Evolutionary conservation across 2,329 filamentous ascomycete species (phyloP), one percentile per base, ranked within the genome.

Genomic region (Endothia cerciana): DNA sequence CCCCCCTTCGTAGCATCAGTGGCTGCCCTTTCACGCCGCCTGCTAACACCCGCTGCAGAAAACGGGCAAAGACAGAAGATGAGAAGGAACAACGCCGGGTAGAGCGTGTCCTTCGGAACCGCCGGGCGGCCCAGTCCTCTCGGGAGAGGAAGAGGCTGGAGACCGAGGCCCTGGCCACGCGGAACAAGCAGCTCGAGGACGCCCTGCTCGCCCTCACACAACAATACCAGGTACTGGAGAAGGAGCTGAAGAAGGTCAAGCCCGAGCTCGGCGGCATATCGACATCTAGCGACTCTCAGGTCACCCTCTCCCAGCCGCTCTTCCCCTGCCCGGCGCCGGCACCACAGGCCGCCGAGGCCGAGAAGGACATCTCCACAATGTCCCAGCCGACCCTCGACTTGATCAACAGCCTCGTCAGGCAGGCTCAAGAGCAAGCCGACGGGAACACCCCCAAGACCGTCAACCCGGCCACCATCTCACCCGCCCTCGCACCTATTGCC

Each of bases 61-160:
- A 99, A 87, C 93, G 95, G 69, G 95, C 95, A 73, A 99, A 98
- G 86, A 99, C 95, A 2, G 94, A 97, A 74, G 95, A 97, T 74
- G 95, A 99, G 80, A 99, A 99, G 82, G 95, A 98, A 80, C 95
- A 99, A 79, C 91, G 95, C 55, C 91, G 95, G 69, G 96, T 98
- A 64, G 95, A 99, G 83, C 92, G 95, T 69, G 95, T 99, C 70
- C 92, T 98, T 73, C 91, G 95, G 55, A 99, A 99, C 77, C 92
- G 95, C 71, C 92, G 94, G 67, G 95, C 95, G 56, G 95, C 95
- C 49, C 95, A 98, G 83, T 97, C 96, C 66, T 99, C 95, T 4
- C 87, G 95, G 60, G 95, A 99, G 79, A 91, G 94, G 67, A 97
- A 97, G 85, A 88, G 94, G 65, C 84, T 85, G 17, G 89, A 98